A percentile compares a stretch with the other conserved stretches of the same genome.
These are phyloP conservation scores for Solanum gandarillasii DNA, from an alignment of 257 asterid species.

Conservation along the genomic window DNA sequence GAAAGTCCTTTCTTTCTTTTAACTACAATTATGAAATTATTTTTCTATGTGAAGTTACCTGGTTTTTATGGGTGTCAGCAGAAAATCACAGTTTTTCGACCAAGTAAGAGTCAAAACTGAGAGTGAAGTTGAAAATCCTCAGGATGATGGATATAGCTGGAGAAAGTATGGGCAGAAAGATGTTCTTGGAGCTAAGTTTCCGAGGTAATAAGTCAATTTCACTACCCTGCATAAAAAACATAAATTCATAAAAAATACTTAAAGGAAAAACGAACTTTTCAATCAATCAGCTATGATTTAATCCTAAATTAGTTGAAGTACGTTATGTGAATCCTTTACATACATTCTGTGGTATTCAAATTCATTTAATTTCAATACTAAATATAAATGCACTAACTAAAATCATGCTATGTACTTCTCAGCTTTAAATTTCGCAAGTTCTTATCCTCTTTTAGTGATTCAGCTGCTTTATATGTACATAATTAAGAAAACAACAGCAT, in stretches of 20 bases:
- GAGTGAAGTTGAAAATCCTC: slow-evolving; percentile 48
- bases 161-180: slow-evolving; percentile 52
- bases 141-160: slow-evolving; percentile 70
- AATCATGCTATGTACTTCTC: not conserved
- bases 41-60: not conserved
- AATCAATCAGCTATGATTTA: not conserved
- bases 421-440: not conserved
- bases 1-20: not conserved
- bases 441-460: not conserved
- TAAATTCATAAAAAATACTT: not conserved
- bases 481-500: not conserved
- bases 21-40: too few relatives aligned
- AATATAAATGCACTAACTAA: not conserved
- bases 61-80: not conserved
- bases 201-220: slow-evolving; percentile 16
- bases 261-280: not conserved
- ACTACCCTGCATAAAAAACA: not conserved
- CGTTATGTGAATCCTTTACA: not conserved
- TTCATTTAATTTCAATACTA: not conserved
- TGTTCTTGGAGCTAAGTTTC: slow-evolving; percentile 28
- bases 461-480: not conserved
- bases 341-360: not conserved
- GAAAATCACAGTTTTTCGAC: too few relatives aligned
- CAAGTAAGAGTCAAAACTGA: slow-evolving; percentile 6
- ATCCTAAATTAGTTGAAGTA: not conserved